These are phyloP conservation scores for Fomitopsis serialis DNA, from an alignment of 768 basidiomycete genomes.

Conservation along the genomic window DNA sequence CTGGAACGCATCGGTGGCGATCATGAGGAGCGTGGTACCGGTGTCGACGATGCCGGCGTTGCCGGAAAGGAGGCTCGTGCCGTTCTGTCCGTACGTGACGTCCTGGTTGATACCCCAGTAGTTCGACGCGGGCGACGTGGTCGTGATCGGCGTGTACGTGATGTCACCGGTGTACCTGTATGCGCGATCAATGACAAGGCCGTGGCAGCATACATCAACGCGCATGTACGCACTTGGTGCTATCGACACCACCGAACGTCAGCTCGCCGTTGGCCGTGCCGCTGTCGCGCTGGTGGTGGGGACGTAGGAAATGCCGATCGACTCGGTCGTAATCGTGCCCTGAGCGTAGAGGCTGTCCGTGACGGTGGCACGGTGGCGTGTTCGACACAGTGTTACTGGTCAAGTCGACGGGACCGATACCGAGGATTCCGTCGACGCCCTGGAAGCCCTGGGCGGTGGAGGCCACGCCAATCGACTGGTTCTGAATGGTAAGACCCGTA, in stretches of 20 bases:
- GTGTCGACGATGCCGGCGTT: constrained; percentile 49
- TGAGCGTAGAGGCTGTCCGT: constrained; percentile 51
- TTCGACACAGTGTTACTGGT: constrained; percentile 39
- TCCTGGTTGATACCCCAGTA: constrained; percentile 48
- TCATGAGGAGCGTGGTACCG: constrained; percentile 47
- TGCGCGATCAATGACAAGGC: no score
- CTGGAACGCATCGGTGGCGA: constrained; percentile 56
- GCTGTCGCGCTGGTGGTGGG: constrained; percentile 33
- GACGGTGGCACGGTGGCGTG: constrained; percentile 43
- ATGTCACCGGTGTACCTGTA: constrained; percentile 14
- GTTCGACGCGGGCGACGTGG: constrained; percentile 38
- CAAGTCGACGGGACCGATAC: constrained; percentile 48
- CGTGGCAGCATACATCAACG: background rate
- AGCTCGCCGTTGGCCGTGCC: constrained; percentile 46
- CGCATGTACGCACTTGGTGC: constrained; percentile 29
- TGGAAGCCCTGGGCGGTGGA: constrained; percentile 37
- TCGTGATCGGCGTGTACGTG: constrained; percentile 36
- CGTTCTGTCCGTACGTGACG: constrained; percentile 29
- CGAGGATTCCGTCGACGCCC: constrained; percentile 49
- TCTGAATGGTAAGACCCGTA: constrained; percentile 34
- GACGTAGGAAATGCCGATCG: constrained; percentile 47
- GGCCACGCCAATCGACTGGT: constrained; percentile 45
- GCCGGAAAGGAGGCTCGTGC: constrained; percentile 24
- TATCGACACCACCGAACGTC: constrained; percentile 48
- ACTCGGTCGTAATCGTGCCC: constrained; percentile 38